Evolutionary conservation across 2,329 filamentous ascomycete species (phyloP), one percentile per base, ranked within the genome.

Genomic region (Colletotrichum destructivum): DNA sequence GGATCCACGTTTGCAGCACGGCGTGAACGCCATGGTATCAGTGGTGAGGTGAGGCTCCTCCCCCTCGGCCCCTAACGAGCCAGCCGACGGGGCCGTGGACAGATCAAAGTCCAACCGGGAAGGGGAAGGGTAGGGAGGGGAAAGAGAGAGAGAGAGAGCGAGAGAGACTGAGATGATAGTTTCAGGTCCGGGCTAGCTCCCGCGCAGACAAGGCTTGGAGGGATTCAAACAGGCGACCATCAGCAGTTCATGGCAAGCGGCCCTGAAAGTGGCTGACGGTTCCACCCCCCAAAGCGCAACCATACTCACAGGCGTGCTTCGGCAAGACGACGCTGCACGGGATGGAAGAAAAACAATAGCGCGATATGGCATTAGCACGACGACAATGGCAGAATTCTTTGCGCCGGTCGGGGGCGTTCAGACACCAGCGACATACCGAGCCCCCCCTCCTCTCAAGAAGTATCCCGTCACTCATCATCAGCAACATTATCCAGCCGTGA

Each of bases 131-230:
- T 52, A 62, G 68, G 59, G 35, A 38, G 35, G 35, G 35, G 35
- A 9, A 11, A 38, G 35, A 38, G 35, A 35, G 31, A 38, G 35
- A 35, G 35, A 38, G 35, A 11, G 35, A 38, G 35, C 0, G 35
- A 38, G 35, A 38, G 35, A 38, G 35, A 38, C 35, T 57, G 52
- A 71, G 52, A 71, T 62, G 51, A 54, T 59, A 71, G 69, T 71
- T 71, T 71, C 69, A 69, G 69, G 69, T 69, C 69, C 57, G 59
- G 57, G 57, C 59, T 69, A 68, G 69, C 64, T 62, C 57, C 64
- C 64, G 65, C 38, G 66, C 64, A 69, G 64, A 59, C 64, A 66
- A 62, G 69, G 59, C 51, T 51, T 62, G 56, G 35, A 11, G 69
- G 52, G 52, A 46, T 42, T 54, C 69, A 55, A 69, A 69, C 69